These are phyloP conservation scores for Dipteronia dyeriana DNA, from an alignment of 345 rosid species.

Conservation along the genomic window DNA sequence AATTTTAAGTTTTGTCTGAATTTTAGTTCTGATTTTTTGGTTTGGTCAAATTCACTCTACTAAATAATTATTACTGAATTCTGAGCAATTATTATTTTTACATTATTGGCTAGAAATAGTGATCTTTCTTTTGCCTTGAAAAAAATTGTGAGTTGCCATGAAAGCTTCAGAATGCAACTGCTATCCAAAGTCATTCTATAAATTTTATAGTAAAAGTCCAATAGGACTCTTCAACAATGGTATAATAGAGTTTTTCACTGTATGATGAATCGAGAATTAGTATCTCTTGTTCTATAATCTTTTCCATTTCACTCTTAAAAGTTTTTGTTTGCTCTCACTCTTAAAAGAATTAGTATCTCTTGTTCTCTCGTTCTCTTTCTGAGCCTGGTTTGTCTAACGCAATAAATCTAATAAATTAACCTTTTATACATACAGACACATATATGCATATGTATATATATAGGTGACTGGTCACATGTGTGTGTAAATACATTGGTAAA, in stretches of 20 bases:
- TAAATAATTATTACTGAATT: not conserved
- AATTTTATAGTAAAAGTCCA: not conserved
- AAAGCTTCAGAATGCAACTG: not conserved
- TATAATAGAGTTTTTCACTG: not conserved
- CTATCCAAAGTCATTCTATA: not conserved
- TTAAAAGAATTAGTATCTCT: too few species aligned
- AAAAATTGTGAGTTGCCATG: not conserved
- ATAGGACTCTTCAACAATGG: not conserved
- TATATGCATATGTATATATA: too few species aligned
- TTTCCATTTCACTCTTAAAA: not conserved
- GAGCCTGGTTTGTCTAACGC: not conserved
- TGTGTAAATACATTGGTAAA: not conserved
- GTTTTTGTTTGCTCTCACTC: not conserved
- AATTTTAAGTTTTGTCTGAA: not conserved
- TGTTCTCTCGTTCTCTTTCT: not conserved
- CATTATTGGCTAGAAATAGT: not conserved
- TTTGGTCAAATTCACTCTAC: not conserved
- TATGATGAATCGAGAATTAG: too few species aligned
- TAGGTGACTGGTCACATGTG: not conserved
- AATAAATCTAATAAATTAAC: not conserved
- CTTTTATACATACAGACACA: not conserved
- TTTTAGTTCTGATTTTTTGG: not conserved
- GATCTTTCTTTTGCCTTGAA: not conserved
- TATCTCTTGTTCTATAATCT: not conserved
- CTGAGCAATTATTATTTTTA: constrained; percentile 6